These are phyloP conservation scores for Suillus sp. DNA, from an alignment of 768 basidiomycete genomes.

Conservation along the genomic window DNA sequence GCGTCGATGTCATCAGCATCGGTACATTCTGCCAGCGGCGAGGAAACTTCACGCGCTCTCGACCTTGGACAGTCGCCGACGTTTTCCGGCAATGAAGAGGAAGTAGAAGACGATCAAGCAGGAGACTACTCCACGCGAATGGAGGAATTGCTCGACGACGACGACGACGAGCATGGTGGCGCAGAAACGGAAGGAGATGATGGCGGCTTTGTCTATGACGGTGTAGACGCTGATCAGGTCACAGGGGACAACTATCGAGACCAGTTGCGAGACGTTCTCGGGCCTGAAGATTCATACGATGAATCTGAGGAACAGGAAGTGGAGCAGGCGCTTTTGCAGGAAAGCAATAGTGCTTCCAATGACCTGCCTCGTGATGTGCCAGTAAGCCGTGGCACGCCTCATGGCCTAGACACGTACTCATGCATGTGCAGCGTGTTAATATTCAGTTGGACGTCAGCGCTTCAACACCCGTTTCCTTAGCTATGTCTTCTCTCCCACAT, in stretches of 20 bases:
- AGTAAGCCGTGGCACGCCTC: conserved; percentile 35
- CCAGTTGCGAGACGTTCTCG: conserved; percentile 73
- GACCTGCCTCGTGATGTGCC: conserved; percentile 23
- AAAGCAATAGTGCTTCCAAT: conserved; percentile 37
- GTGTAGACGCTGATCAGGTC: conserved; percentile 56
- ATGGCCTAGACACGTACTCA: conserved; percentile 25
- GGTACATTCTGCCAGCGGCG: background rate
- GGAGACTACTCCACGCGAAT: conserved; percentile 70
- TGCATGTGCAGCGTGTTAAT: conserved; percentile 37
- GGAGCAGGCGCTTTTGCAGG: conserved; percentile 47
- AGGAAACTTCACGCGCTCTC: background rate
- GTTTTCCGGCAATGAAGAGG: conserved; percentile 27
- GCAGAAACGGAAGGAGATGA: conserved; percentile 53
- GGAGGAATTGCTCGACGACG: conserved; percentile 59
- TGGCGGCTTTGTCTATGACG: conserved; percentile 72
- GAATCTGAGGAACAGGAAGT: conserved; percentile 48
- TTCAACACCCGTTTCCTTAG: conserved; percentile 38
- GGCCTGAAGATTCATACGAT: conserved; percentile 57
- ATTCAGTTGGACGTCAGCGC: conserved; percentile 40
- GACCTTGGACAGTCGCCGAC: conserved; percentile 16
- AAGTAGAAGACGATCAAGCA: conserved; percentile 40
- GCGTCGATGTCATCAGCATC: background rate
- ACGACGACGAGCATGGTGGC: conserved; percentile 30
- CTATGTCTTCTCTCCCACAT: conserved; percentile 39
- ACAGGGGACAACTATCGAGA: conserved; percentile 59